Evolutionary conservation across 2,329 filamentous ascomycete species (phyloP).

Genomic region (Keithomyces neogunnii): DNA sequence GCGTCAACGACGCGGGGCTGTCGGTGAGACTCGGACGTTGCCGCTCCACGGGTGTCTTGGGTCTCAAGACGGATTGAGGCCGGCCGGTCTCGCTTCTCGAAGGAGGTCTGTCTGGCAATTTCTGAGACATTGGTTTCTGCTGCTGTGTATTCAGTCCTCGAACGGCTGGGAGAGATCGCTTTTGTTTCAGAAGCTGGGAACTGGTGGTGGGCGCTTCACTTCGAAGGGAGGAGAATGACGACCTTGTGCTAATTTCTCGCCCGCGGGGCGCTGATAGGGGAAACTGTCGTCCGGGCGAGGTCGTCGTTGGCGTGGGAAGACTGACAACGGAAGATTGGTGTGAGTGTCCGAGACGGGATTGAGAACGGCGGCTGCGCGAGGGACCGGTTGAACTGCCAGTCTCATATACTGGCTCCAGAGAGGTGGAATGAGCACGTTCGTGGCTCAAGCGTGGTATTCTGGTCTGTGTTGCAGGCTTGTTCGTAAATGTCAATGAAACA

Average conservation of each 20-base stretch:
- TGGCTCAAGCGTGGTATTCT: slow-evolving; percentile 73
- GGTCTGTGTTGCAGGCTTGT: slow-evolving; percentile 57
- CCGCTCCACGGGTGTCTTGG: slow-evolving; percentile 65
- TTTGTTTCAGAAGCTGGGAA: slow-evolving; percentile 55
- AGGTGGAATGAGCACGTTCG: slow-evolving; percentile 59
- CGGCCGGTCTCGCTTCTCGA: slow-evolving; percentile 48
- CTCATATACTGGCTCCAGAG: slow-evolving; percentile 89
- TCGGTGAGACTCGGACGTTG: slow-evolving; percentile 38
- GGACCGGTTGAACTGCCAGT: slow-evolving; percentile 63
- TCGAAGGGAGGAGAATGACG: slow-evolving; percentile 45
- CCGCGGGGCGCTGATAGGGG: slow-evolving; percentile 53
- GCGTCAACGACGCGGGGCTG: slow-evolving; percentile 40
- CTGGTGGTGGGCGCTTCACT: slow-evolving; percentile 57
- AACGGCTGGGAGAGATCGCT: slow-evolving; percentile 56
- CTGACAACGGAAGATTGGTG: slow-evolving; percentile 60
- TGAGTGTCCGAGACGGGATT: slow-evolving; percentile 61
- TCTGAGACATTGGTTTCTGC: slow-evolving; percentile 36
- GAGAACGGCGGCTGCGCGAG: slow-evolving; percentile 50
- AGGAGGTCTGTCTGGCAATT: slow-evolving; percentile 47
- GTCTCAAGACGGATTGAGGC: slow-evolving; percentile 45
- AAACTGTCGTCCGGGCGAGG: slow-evolving; percentile 43
- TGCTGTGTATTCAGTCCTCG: slow-evolving; percentile 41
- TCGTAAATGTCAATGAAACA: slow-evolving; percentile 86
- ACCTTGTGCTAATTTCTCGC: slow-evolving; percentile 48
- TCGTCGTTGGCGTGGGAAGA: slow-evolving; percentile 51